Evolutionary conservation across 352 stramenopile species (phyloP), one percentile per base, ranked within the genome.

Genomic region (Salisapilia sapeloensis): DNA sequence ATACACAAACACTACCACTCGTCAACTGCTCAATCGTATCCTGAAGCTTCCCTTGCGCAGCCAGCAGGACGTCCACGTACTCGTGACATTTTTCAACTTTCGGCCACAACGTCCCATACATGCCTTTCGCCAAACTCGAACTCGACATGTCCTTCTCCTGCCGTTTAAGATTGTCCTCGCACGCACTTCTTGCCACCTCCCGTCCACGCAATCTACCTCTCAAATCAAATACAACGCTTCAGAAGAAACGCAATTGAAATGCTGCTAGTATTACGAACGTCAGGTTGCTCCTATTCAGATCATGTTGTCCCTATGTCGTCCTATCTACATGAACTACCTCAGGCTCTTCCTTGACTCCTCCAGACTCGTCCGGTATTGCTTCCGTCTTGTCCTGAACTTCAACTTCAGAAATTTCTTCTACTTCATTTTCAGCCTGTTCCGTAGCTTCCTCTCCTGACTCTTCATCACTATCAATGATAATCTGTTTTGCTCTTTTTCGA

Each of bases 1-100:
- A 32, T 10, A 9, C 14, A 16, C 3, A 9, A 20, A 3, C 2
- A 33, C 0, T 51, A 84, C 69, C 62, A 14, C 56, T 50, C 21
- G 78, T 53, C 6, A 84, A 59, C 34, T 58, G 38, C 28, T 76
- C 62, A 22, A 84, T 50, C 1, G 69, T 84, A 16, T 56, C 33
- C 29, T 85, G 72, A 13, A 89, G 59, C 32, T 81, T 58, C 27
- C 72, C 56, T 38, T 89, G 69, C 15, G 69, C 71, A 6, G 49
- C 59, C 26, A 84, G 33, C 33, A 89, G 50, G 40, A 79, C 50
- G 23, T 54, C 50, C 31, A 85, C 69, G 44, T 89, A 84, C 36
- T 61, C 56, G 48, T 85, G 52, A 29, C 72, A 89, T 18, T 70
- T 69, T 35, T 83, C 69, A 15, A 89, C 59, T 40, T 89, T 89